These are phyloP conservation scores for Mycosarcoma mackinlayi DNA, from an alignment of 1,284 basidiomycete genomes.

Conservation along the genomic window DNA sequence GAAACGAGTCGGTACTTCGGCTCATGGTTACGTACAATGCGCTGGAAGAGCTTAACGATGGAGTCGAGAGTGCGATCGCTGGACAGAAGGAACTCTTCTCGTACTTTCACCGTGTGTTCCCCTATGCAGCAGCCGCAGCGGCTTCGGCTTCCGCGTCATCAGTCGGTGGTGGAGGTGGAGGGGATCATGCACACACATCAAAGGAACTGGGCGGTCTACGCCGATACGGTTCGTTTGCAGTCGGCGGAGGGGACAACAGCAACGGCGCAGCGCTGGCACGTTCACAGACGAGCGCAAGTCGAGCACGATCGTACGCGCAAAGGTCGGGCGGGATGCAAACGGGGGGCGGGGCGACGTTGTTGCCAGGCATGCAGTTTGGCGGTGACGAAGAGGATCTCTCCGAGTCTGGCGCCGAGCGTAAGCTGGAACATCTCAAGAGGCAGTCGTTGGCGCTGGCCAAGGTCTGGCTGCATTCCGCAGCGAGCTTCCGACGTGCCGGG, in stretches of 20 bases:
- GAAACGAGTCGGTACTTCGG: slow-evolving; percentile 83
- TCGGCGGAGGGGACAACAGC: slow-evolving; percentile 20
- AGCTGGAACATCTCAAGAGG: slow-evolving; percentile 32
- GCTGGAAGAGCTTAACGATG: slow-evolving; percentile 84
- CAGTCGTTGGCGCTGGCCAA: slow-evolving; percentile 74
- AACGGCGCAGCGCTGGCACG: slow-evolving; percentile 26
- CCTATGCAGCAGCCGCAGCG: slow-evolving; percentile 41
- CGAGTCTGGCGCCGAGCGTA: slow-evolving; percentile 27
- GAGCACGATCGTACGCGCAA: slow-evolving; percentile 34
- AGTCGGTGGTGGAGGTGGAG: slow-evolving; percentile 12
- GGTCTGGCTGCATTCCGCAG: slow-evolving; percentile 92
- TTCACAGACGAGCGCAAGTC: slow-evolving; percentile 22
- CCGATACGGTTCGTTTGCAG: slow-evolving; percentile 35
- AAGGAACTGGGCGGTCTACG: slow-evolving; percentile 29
- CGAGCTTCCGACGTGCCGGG: slow-evolving; percentile 87
- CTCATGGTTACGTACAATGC: slow-evolving; percentile 87
- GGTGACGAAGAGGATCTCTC: slow-evolving; percentile 23
- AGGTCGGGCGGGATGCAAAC: slow-evolving; percentile 12
- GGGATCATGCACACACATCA: slow-evolving; percentile 11
- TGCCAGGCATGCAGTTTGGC: slow-evolving; percentile 36
- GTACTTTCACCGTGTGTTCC: slow-evolving; percentile 73
- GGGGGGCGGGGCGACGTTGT: slow-evolving; percentile 18
- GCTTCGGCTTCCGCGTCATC: slow-evolving; percentile 30
- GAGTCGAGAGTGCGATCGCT: slow-evolving; percentile 83
- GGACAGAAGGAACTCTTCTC: slow-evolving; percentile 87